These are phyloP conservation scores for Cucurbita argyrosperma DNA, from an alignment of 306 rosid genomes.

Conservation along the genomic window DNA sequence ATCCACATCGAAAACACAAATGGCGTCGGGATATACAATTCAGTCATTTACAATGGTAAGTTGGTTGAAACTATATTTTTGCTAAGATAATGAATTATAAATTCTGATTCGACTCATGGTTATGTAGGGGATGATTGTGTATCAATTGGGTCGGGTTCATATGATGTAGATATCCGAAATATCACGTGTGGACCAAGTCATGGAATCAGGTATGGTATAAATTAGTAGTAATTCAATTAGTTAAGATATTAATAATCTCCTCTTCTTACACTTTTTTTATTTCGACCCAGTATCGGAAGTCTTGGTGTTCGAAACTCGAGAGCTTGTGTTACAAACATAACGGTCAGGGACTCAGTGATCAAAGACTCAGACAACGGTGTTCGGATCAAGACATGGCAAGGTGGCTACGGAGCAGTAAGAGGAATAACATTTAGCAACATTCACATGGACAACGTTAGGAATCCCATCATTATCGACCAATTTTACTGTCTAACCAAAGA, in stretches of 20 bases:
- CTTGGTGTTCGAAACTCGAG: constrained; percentile 25
- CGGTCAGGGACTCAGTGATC: constrained; percentile 25
- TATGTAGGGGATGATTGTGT: constrained; percentile 45
- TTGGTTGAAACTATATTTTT: neutral
- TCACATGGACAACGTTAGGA: constrained; percentile 26
- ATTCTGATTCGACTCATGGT: neutral
- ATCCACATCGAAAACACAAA: constrained; percentile 82
- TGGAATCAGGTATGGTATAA: constrained; percentile 34
- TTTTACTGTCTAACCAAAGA: constrained; percentile 35
- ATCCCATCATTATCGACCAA: constrained; percentile 49
- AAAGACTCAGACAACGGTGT: constrained; percentile 35
- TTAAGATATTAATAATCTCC: neutral
- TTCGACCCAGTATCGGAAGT: constrained; percentile 24
- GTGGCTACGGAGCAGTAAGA: constrained; percentile 36
- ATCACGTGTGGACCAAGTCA: constrained; percentile 49
- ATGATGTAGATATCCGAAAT: constrained; percentile 32
- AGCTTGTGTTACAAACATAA: constrained; percentile 36
- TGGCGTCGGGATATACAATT: constrained; percentile 51
- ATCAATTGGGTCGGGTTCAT: constrained; percentile 40
- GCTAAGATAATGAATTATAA: neutral
- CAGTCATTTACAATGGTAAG: constrained; percentile 69
- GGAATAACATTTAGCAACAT: constrained; percentile 20
- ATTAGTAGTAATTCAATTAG: neutral
- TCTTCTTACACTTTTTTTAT: neutral
- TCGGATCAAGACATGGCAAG: constrained; percentile 49